These are phyloP conservation scores for Ogataea ganodermae DNA, from an alignment of 805 yeast species.

Conservation along the genomic window DNA sequence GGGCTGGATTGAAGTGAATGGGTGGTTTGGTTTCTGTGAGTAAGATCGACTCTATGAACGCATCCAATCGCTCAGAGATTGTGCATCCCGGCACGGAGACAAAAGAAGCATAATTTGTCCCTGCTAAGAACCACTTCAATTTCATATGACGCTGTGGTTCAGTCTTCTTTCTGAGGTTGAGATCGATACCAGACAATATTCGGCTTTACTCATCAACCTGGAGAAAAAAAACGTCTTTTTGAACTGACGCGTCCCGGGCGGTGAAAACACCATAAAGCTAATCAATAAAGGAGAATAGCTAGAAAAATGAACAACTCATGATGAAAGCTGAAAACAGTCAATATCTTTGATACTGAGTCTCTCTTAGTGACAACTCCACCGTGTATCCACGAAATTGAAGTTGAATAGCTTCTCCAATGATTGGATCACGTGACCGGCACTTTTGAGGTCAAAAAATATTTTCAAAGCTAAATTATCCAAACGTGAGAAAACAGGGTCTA, in stretches of 20 bases:
- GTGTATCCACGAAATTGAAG: too few species aligned
- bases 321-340: not conserved
- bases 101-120: too few species aligned
- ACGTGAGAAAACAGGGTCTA: too few species aligned
- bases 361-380: not conserved
- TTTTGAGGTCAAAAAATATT: not conserved
- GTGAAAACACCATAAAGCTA: conserved; percentile 2
- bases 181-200: too few species aligned
- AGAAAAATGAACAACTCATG: not conserved
- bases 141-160: not conserved
- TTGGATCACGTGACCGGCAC: not conserved
- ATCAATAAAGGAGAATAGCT: not conserved
- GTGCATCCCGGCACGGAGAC: not conserved
- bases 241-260: conserved; percentile 1
- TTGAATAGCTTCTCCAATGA: not conserved
- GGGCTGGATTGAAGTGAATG: not conserved
- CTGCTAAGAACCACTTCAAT: not conserved
- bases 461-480: not conserved
- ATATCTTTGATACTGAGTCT: not conserved
- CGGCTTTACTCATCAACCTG: too few species aligned
- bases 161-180: too few species aligned
- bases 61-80: not conserved
- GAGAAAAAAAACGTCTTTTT: not conserved
- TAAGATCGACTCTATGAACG: not conserved
- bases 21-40: not conserved